Conservation (phyloP, 345 rosid genomes). For the Eucalyptus guilfoylei region DNA sequence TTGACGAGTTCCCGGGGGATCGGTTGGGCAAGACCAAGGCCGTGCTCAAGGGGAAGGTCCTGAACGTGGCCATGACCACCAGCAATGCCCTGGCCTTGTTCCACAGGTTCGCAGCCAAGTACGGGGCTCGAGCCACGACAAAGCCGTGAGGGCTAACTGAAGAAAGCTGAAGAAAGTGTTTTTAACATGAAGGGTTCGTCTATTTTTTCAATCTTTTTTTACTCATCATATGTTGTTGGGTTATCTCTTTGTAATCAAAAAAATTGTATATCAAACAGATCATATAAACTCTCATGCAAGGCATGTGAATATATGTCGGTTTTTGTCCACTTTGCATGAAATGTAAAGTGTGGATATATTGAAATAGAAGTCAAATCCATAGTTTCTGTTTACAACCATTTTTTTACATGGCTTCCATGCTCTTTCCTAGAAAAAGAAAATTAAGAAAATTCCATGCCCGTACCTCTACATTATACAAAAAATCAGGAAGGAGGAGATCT, state of each 20-base stretch:
- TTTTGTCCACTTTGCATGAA: neutral
- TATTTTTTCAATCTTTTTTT: neutral
- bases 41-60: slow-evolving; percentile 55
- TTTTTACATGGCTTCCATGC: neutral
- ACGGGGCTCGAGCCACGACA: slow-evolving; percentile 1
- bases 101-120: slow-evolving; percentile 39
- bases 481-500: neutral
- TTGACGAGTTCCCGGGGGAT: slow-evolving; percentile 37
- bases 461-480: neutral
- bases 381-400: neutral
- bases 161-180: neutral
- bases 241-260: neutral
- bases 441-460: neutral
- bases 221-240: neutral
- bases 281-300: neutral
- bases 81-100: slow-evolving; percentile 81
- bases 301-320: neutral
- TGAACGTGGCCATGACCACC: slow-evolving; percentile 64
- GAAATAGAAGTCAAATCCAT: neutral
- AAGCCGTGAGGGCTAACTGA: slow-evolving; percentile 1
- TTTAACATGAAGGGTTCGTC: neutral
- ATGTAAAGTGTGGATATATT: neutral
- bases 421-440: neutral
- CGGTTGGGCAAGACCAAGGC: slow-evolving; percentile 64
- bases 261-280: neutral